Evolutionary conservation across 2,329 filamentous ascomycete genomes (phyloP), one percentile per base, ranked within the genome.

Genomic region (Westerdykella ornata): DNA sequence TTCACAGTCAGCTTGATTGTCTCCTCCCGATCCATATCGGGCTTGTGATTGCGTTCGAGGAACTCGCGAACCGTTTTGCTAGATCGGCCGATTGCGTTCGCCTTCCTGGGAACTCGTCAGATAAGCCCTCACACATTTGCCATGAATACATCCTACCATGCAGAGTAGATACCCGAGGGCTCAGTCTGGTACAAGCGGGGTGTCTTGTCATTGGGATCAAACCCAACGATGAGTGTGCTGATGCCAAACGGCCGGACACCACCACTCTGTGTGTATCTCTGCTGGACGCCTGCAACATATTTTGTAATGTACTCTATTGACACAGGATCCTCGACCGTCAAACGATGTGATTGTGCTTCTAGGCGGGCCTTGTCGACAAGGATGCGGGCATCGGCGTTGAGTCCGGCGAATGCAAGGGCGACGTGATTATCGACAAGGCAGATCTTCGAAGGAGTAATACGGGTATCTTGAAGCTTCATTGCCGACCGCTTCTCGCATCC

Each of bases 291-390:
- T 40, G 92, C 92, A 50, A 98, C 85, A 63, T 97, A 95, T 75
- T 98, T 97, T 62, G 92, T 97, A 65, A 98, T 96, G 77, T 98
- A 98, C 73, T 98, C 92, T 69, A 98, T 94, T 48, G 87, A 90
- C 53, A 94, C 88, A 42, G 92, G 90, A 66, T 98, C 94, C 68
- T 98, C 92, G 44, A 98, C 88, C 4, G 92, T 97, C 58, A 98
- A 76, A 51, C 92, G 85, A 74, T 98, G 92, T 56, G 88, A 95
- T 72, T 98, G 92, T 37, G 92, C 90, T 74, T 98, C 92, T 70
- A 97, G 74, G 58, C 94, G 83, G 46, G 94, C 92, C 76, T 96
- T 97, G 79, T 98, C 94, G 66, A 98, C 86, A 51, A 98, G 79
- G 66, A 98, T 98, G 65, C 92, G 82, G 60, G 94, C 92, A 72